These are phyloP conservation scores for Lyophyllum decastes DNA, from an alignment of 768 basidiomycete species.

Conservation along the genomic window DNA sequence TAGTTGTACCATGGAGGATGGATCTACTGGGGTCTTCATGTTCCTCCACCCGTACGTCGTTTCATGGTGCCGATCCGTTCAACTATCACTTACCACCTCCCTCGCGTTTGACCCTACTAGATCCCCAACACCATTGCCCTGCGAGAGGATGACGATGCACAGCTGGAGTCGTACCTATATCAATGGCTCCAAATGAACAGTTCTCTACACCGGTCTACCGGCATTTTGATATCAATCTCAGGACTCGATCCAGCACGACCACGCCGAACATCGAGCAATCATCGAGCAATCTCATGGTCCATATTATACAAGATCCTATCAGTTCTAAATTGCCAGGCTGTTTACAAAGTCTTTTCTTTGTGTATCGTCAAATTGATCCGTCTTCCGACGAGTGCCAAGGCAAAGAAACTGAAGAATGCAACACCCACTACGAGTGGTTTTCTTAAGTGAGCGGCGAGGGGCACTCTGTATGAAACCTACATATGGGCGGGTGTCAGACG, in stretches of 20 bases:
- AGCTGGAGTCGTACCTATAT: slow-evolving; percentile 16
- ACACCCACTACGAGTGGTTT: slow-evolving; percentile 81
- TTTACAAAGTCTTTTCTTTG: slow-evolving; percentile 39
- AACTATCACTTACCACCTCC: background rate
- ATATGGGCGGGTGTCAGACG: background rate
- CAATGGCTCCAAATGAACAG: slow-evolving; percentile 4
- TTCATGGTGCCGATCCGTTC: background rate
- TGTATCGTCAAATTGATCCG: slow-evolving; percentile 51
- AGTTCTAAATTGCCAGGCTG: slow-evolving; percentile 5
- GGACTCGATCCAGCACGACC: no score
- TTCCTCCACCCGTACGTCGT: slow-evolving; percentile 44
- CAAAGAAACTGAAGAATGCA: slow-evolving; percentile 71
- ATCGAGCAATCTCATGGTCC: no score
- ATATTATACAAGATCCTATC: slow-evolving; percentile 13
- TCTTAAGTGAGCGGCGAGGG: slow-evolving; percentile 76
- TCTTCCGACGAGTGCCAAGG: slow-evolving; percentile 41
- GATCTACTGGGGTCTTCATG: slow-evolving; percentile 48
- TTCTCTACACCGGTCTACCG: background rate
- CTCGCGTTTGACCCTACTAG: slow-evolving; percentile 19
- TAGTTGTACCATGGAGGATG: slow-evolving; percentile 34
- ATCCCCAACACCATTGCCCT: slow-evolving; percentile 31
- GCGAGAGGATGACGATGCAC: slow-evolving; percentile 16
- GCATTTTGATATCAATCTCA: no score
- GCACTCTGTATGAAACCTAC: slow-evolving; percentile 88
- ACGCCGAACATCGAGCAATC: no score